phyloP scores from a whole-genome alignment of 2,329 filamentous ascomycete species.

The Fonsecaea pedrosoi region DNA sequence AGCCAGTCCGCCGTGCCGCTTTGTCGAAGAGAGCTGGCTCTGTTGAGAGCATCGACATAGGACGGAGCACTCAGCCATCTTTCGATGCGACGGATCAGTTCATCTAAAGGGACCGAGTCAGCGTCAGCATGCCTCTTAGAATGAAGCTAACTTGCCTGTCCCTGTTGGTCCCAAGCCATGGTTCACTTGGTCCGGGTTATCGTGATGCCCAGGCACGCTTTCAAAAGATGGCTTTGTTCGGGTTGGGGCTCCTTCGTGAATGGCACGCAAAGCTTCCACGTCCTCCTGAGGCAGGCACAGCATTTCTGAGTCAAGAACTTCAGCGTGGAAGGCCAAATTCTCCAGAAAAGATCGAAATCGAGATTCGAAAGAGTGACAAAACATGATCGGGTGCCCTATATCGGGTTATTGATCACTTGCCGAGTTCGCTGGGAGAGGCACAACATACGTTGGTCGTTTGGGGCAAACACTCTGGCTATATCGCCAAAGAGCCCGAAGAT shows the following conservation, averaged over 20 bases:
- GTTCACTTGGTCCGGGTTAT: background rate
- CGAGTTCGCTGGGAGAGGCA: background rate
- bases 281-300: background rate
- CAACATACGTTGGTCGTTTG: background rate
- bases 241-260: background rate
- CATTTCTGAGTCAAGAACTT: background rate
- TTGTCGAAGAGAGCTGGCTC: background rate
- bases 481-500: background rate
- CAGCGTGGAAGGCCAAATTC: background rate
- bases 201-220: background rate
- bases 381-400: background rate
- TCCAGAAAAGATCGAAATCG: background rate
- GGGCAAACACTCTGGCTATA: background rate
- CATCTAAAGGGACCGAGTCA: background rate
- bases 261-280: background rate
- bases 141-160: background rate
- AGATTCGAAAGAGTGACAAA: background rate
- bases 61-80: background rate
- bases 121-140: background rate
- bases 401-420: background rate
- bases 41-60: background rate
- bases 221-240: background rate
- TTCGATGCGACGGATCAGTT: background rate
- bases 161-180: background rate
- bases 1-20: background rate